These are phyloP conservation scores for Fusarium robinianum DNA, from an alignment of 2,329 filamentous ascomycete genomes.

Conservation along the genomic window DNA sequence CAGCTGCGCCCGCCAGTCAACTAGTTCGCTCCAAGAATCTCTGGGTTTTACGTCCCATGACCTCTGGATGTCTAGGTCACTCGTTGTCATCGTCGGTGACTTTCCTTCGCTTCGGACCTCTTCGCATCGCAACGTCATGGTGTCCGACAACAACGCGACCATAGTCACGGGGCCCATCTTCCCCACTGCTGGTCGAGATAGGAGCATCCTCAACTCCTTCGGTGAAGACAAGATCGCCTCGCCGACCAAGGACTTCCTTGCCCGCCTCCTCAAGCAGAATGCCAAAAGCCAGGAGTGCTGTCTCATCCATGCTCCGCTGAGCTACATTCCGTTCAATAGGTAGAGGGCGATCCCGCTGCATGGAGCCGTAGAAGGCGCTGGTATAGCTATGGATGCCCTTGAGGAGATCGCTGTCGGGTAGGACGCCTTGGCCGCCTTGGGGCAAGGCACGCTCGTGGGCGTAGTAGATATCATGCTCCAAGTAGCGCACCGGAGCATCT, in stretches of 20 bases:
- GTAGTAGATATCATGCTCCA: slow-evolving; percentile 73
- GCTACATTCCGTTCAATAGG: slow-evolving; percentile 45
- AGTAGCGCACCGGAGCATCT: slow-evolving; percentile 68
- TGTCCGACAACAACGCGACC: slow-evolving; percentile 33
- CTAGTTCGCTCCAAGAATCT: slow-evolving; percentile 11
- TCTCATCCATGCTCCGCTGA: slow-evolving; percentile 74
- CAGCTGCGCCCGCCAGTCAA: too few species aligned
- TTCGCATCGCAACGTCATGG: slow-evolving; percentile 29
- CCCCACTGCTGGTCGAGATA: slow-evolving; percentile 8
- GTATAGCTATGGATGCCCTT: slow-evolving; percentile 71
- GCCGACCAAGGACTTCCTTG: slow-evolving; percentile 62
- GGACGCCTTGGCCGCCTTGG: slow-evolving; percentile 48
- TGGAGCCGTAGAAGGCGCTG: slow-evolving; percentile 65
- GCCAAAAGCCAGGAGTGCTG: slow-evolving; percentile 74
- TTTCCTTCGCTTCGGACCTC: slow-evolving; percentile 42
- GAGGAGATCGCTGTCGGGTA: slow-evolving; percentile 72
- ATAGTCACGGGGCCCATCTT: slow-evolving; percentile 24
- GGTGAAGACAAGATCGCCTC: slow-evolving; percentile 72
- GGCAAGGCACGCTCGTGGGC: slow-evolving; percentile 62
- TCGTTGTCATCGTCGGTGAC: slow-evolving; percentile 28
- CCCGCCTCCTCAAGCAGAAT: slow-evolving; percentile 75
- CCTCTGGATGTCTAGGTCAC: slow-evolving; percentile 6
- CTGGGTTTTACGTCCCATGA: neutral
- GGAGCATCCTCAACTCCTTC: slow-evolving; percentile 51
- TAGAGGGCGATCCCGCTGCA: slow-evolving; percentile 33